phyloP scores from a whole-genome alignment of 2,329 filamentous ascomycete genomes.

The Monosporascus sp. region DNA sequence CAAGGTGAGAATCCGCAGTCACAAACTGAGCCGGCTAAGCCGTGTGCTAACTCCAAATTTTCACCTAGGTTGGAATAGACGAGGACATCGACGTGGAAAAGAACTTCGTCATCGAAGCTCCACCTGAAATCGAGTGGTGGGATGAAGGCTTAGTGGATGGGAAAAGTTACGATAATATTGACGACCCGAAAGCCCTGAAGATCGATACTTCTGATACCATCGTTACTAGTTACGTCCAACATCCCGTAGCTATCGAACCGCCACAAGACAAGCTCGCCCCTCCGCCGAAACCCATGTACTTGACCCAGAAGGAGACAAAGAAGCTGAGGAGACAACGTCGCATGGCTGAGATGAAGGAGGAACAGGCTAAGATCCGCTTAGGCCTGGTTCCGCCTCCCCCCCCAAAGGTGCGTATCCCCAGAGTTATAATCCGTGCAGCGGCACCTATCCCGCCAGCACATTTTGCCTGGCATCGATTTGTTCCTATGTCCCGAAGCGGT shows the following conservation, averaged over 20 bases:
- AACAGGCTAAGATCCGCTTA: conserved; percentile 90
- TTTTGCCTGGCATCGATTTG: no score
- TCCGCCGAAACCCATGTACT: conserved; percentile 79
- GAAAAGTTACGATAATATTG: conserved; percentile 66
- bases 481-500: no score
- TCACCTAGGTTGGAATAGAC: conserved; percentile 69
- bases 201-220: conserved; percentile 76
- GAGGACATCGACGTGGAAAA: conserved; percentile 87
- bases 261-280: conserved; percentile 82
- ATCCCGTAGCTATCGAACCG: conserved; percentile 84
- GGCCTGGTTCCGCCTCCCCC: conserved; percentile 85
- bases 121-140: conserved; percentile 95
- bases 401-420: conserved; percentile 52
- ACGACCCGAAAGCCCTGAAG: conserved; percentile 61
- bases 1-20: conserved; percentile 36
- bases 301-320: conserved; percentile 85
- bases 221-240: conserved; percentile 85
- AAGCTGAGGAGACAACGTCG: conserved; percentile 86
- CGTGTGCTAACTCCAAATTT: background rate
- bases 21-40: no score
- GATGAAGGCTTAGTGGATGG: conserved; percentile 81
- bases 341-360: conserved; percentile 90
- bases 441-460: no score
- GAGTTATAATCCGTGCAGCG: no score
- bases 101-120: conserved; percentile 76